phyloP scores from a whole-genome alignment of 495 filamentous ascomycete genomes.

The Aspergillus asperescens region DNA sequence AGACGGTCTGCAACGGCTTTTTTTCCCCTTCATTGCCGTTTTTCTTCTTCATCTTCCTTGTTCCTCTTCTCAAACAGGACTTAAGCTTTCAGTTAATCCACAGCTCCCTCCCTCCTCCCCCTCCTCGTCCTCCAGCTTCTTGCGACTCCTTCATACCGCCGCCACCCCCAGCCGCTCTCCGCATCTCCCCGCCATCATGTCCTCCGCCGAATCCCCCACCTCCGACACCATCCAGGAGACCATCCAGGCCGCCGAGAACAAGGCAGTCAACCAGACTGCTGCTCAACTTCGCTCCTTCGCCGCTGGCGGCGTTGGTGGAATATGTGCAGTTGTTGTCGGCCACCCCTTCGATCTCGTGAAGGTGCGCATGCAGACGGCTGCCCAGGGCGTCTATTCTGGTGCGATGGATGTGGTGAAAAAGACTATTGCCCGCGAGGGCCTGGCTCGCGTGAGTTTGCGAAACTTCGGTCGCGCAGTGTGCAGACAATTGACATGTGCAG shows the following conservation, averaged over 20 bases:
- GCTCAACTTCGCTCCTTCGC: constrained; percentile 67
- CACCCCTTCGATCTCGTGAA: constrained; percentile 98
- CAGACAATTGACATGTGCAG: constrained; percentile 27
- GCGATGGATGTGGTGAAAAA: constrained; percentile 89
- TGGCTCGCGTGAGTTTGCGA: constrained; percentile 50
- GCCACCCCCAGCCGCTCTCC: constrained; percentile 8
- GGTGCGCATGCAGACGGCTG: constrained; percentile 92
- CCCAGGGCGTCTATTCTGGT: constrained; percentile 83
- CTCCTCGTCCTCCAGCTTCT: constrained; percentile 2
- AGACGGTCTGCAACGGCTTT: constrained; percentile 2
- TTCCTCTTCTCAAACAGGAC: neutral
- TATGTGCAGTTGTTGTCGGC: constrained; percentile 88
- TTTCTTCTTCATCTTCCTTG: neutral
- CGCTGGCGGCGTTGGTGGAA: constrained; percentile 87
- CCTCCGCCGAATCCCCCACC: constrained; percentile 28
- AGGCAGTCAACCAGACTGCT: constrained; percentile 42
- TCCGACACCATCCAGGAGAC: constrained; percentile 33
- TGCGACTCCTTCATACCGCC: neutral
- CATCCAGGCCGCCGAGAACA: constrained; percentile 28
- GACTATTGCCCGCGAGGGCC: constrained; percentile 80
- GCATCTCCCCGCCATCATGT: constrained; percentile 24
- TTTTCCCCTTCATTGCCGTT: neutral
- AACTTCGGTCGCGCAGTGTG: neutral
- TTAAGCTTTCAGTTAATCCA: neutral
- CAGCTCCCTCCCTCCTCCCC: constrained; percentile 3